A percentile compares a stretch with the other conserved stretches of the same genome.
phyloP scores from a whole-genome alignment of 2,329 filamentous ascomycete genomes.

The Myriosclerotinia curreyana region DNA sequence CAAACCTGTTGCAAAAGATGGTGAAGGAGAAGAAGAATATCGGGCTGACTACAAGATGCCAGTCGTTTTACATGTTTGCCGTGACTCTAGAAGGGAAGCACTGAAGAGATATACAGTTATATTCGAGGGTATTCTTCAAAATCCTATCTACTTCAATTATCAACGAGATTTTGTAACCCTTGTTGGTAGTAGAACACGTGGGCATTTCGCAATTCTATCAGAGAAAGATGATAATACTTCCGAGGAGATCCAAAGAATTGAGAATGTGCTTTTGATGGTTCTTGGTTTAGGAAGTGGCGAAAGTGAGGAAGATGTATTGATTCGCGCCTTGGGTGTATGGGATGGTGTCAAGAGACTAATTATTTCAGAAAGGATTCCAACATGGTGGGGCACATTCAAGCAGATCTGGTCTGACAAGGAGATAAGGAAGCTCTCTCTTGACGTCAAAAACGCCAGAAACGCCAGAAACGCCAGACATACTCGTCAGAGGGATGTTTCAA shows the following conservation, averaged over 20 bases:
- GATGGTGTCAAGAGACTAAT: slow-evolving; percentile 5
- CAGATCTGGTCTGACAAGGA: slow-evolving; percentile 20
- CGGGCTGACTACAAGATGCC: background rate
- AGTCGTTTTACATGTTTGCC: slow-evolving; percentile 7
- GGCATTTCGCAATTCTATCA: background rate
- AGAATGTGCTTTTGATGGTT: slow-evolving; percentile 12
- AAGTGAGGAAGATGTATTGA: slow-evolving; percentile 9
- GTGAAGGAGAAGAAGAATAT: background rate
- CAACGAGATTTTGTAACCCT: slow-evolving; percentile 6
- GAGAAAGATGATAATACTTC: background rate
- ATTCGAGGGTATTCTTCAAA: background rate
- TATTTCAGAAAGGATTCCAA: slow-evolving; percentile 4
- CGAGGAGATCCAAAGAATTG: background rate
- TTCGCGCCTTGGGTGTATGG: background rate
- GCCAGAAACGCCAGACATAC: background rate
- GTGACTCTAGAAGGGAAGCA: slow-evolving; percentile 8
- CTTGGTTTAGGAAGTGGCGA: background rate
- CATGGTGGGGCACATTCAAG: slow-evolving; percentile 19
- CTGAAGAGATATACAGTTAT: slow-evolving; percentile 9
- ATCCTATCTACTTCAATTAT: slow-evolving; percentile 18
- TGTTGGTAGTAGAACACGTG: background rate
- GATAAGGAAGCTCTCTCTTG: background rate
- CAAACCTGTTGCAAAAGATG: background rate
- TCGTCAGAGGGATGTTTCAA: background rate
- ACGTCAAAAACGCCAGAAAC: background rate